Evolutionary conservation across 1,284 basidiomycete genomes (phyloP), one percentile per base, ranked within the genome.

Genomic region (Trichosporon sp.): DNA sequence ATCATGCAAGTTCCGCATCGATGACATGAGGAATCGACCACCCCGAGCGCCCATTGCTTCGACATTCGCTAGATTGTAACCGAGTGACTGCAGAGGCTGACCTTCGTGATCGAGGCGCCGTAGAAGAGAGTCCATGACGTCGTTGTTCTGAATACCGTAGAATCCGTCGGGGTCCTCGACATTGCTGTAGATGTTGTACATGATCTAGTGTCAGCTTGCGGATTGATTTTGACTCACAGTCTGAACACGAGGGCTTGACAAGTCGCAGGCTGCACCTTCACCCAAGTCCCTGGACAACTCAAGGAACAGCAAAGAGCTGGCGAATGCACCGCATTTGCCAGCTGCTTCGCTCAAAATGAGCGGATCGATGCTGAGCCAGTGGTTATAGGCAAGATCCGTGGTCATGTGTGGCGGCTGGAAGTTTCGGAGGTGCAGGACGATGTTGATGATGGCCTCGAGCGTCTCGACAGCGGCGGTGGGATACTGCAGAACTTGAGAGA

Each of bases 81-180:
- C 87, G 71, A 99, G 92, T 0, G 94, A 92, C 71, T 89, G 89
- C 37, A 89, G 87, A 89, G 94, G 96, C 73, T 94, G 88, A 11
- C 87, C 85, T 77, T 99, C 96, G 71, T 99, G 95, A 70, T 92
- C 89, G 64, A 95, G 88, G 3, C 92, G 87, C 66, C 87, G 89
- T 49, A 94, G 83, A 34, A 98, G 84, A 63, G 93, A 89, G 46
- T 86, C 84, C 29, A 86, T 85, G 13, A 91, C 84, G 72, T 98
- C 87, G n/a, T 87, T 85, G 31, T 81, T 80, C 66, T 88, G 84
- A 66, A 98, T 92, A 1, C 92, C 93, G 77, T 99, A 99, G 77
- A 99, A 99, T 1, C 95, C 93, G 72, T 99, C 95, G 0, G 95
- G 95, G 73, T 99, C 95, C 73, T 96, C 93, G 64, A 99, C 92